Conservation (phyloP, 257 asterid genomes). For the Petunia secreta region DNA sequence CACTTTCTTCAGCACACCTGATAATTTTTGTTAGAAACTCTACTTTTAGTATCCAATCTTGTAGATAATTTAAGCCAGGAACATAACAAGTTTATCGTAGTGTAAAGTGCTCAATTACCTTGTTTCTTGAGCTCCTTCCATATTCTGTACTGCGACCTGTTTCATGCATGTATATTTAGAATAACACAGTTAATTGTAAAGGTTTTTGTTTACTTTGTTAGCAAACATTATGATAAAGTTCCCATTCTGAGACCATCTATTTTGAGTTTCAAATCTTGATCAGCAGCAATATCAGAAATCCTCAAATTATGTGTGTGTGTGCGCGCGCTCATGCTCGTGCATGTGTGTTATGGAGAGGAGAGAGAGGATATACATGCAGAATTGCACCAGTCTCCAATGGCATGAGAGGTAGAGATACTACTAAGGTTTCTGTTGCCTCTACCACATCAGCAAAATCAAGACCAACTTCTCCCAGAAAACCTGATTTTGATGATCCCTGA, state of each 20-base stretch:
- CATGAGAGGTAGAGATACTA: conserved; percentile 78
- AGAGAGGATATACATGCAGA: conserved; percentile 63
- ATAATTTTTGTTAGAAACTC: conserved; percentile 3
- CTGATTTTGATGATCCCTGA: conserved; percentile 93
- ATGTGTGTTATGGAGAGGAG: conserved; percentile 31
- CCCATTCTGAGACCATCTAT: background rate
- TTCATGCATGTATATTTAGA: conserved; percentile 10
- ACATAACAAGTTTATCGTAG: conserved; percentile 21
- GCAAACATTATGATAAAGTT: background rate
- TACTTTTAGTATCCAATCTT: background rate
- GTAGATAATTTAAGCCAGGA: background rate
- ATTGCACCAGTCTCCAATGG: conserved; percentile 79
- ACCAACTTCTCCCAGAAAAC: conserved; percentile 85
- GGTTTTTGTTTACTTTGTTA: conserved; percentile 11
- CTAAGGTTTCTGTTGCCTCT: conserved; percentile 61
- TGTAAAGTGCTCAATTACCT: conserved; percentile 49
- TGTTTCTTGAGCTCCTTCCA: conserved; percentile 55
- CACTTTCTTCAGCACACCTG: conserved; percentile 68
- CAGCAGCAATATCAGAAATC: background rate
- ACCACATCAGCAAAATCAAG: conserved; percentile 92
- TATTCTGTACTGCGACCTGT: conserved; percentile 87
- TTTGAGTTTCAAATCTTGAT: conserved; percentile 16
- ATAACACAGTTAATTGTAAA: background rate
- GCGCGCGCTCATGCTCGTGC: background rate
- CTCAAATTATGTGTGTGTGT: background rate